Base-by-base conservation (phyloP, 2,329 filamentous ascomycete genomes). In the Sporothrix dimorphospora region DNA sequence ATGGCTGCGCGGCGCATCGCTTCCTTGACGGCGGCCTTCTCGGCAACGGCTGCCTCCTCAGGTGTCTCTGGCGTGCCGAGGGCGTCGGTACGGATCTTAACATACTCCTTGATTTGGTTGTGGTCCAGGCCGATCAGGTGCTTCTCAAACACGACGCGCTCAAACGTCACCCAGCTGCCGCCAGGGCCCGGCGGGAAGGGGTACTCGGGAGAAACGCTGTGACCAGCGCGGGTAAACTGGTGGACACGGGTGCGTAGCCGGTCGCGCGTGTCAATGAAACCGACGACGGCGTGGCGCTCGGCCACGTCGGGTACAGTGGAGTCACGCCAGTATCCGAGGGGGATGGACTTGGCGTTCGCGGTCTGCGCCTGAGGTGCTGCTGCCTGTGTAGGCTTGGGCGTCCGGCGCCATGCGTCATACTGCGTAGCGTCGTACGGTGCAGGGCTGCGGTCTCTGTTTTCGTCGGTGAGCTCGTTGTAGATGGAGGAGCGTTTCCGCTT, bases 161-260 rank as follows among this genome's bases (percentile, higher is more conserved):
- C 86, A 75, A 90, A 90, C 0, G 88, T 90, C 30, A 90, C 87
- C 88, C 88, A 90, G 77, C 87, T 89, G 70, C 87, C 88, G 27
- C 88, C 88, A 1, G 88, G 86, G 0, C 88, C 88, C 2, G 86
- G 84, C 1, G 88, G 88, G 4, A 88, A 76, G 42, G 87, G 81
- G 77, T 83, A 83, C 38, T 83, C 80, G 53, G 81, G 78, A 6
- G 83, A 81, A 38, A 90, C 81, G 2, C 81, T 76, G 12, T 86
- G 82, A 14, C 87, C 87, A 2, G 80, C 77, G 27, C 85, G 83
- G 59, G 84, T 87, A 66, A 81, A 80, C 0, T 82, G 80, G 75
- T 88, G 86, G 49, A 90, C 86, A 7, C 88, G 84, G 1, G 88
- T 90, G 34, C 89, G 86, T 1, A 91, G 83, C 1, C 88, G 84